Percentiles rank a stretch among this genome's conserved stretches.
These are phyloP conservation scores for Lasiosphaeris hirsuta DNA, from an alignment of 495 filamentous ascomycete genomes.

Conservation along the genomic window DNA sequence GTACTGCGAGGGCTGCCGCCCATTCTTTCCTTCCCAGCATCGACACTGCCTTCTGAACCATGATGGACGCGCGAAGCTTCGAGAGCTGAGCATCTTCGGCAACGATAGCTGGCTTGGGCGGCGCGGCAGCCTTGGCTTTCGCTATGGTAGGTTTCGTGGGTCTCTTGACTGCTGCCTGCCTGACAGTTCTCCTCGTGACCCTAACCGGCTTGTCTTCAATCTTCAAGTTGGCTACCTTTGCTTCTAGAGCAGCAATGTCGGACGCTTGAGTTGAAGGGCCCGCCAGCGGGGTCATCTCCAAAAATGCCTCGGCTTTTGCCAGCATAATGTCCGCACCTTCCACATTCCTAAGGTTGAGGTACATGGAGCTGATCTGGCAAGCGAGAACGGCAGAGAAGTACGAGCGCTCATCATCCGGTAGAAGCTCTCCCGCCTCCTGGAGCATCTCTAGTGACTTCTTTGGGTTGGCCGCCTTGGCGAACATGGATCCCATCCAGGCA, in stretches of 20 bases:
- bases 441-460: constrained; percentile 61
- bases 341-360: constrained; percentile 36
- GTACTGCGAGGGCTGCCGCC: constrained; percentile 46
- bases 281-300: constrained; percentile 27
- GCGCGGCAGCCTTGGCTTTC: constrained; percentile 23
- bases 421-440: constrained; percentile 43
- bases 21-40: constrained; percentile 55
- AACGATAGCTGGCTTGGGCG: constrained; percentile 15
- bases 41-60: constrained; percentile 61
- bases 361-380: constrained; percentile 43
- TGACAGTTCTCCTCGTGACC: constrained; percentile 15
- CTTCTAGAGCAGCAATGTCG: constrained; percentile 35
- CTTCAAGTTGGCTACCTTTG: constrained; percentile 44
- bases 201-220: constrained; percentile 36
- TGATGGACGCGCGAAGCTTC: constrained; percentile 57
- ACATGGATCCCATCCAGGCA: constrained; percentile 61
- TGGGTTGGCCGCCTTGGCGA: constrained; percentile 58
- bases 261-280: background rate
- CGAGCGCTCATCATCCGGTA: constrained; percentile 39
- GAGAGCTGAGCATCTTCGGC: constrained; percentile 53
- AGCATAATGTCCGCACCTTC: constrained; percentile 38
- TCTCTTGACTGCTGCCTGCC: constrained; percentile 19
- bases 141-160: constrained; percentile 12
- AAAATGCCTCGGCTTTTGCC: constrained; percentile 36
- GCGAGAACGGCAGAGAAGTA: constrained; percentile 44